These are phyloP conservation scores for Phialophora tarda DNA, from an alignment of 2,329 filamentous ascomycete species.

Conservation along the genomic window DNA sequence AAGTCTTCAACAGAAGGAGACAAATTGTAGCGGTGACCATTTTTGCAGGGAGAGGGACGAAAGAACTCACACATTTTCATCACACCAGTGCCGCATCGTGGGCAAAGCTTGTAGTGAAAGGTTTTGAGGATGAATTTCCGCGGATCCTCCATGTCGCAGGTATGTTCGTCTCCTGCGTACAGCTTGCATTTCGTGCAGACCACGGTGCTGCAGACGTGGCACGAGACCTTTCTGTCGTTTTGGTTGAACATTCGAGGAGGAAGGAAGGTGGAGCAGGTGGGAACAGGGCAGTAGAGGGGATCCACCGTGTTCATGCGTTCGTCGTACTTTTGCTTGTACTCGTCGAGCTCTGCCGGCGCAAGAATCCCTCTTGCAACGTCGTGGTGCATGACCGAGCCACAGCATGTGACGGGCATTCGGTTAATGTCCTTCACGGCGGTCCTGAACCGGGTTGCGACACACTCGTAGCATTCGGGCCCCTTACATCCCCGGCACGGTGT, in stretches of 20 bases:
- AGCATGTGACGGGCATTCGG: slow-evolving; percentile 42
- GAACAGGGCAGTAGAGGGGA: slow-evolving; percentile 57
- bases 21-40: background rate
- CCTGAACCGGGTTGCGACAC: slow-evolving; percentile 28
- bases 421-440: slow-evolving; percentile 28
- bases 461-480: slow-evolving; percentile 28
- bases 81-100: slow-evolving; percentile 56
- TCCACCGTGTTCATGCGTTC: slow-evolving; percentile 56
- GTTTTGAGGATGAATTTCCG: slow-evolving; percentile 48
- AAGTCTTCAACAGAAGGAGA: background rate
- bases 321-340: slow-evolving; percentile 50
- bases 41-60: too few species aligned
- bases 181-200: slow-evolving; percentile 55
- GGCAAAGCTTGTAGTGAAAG: slow-evolving; percentile 58
- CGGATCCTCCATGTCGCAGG: slow-evolving; percentile 44
- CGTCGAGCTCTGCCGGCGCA: slow-evolving; percentile 44
- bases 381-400: slow-evolving; percentile 53
- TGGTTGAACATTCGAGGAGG: slow-evolving; percentile 43
- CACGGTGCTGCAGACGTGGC: slow-evolving; percentile 51
- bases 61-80: slow-evolving; percentile 49
- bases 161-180: slow-evolving; percentile 45
- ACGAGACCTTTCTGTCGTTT: slow-evolving; percentile 43
- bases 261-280: slow-evolving; percentile 58
- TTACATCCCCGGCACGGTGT: slow-evolving; percentile 33
- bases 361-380: slow-evolving; percentile 48